Evolutionary conservation across 2,329 filamentous ascomycete species (phyloP).

Genomic region (Aspergillaceae sp.): DNA sequence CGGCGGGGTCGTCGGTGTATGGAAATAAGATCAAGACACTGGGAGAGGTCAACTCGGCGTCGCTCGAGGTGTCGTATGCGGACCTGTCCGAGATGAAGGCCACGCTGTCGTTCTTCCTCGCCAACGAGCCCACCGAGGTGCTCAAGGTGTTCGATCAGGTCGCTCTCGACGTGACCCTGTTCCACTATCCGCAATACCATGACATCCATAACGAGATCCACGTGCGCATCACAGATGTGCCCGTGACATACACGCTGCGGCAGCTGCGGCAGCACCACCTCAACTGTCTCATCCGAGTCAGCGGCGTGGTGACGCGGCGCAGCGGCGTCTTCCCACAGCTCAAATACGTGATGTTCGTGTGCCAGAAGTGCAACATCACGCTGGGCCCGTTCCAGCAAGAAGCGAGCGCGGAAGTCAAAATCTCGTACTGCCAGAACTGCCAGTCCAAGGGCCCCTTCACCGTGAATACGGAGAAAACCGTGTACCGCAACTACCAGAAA

Average conservation of each 20-base stretch:
- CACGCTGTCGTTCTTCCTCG: constrained; percentile 88
- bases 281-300: constrained; percentile 90
- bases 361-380: constrained; percentile 81
- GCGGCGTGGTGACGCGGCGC: constrained; percentile 86
- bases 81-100: constrained; percentile 86
- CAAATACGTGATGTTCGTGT: constrained; percentile 98
- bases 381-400: constrained; percentile 96
- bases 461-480: constrained; percentile 92
- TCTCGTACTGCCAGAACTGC: constrained; percentile 93
- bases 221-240: constrained; percentile 89
- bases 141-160: constrained; percentile 94
- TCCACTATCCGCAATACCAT: constrained; percentile 96
- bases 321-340: constrained; percentile 95
- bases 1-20: constrained; percentile 83
- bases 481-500: constrained; percentile 98
- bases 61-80: constrained; percentile 90
- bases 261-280: constrained; percentile 92
- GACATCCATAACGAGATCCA: constrained; percentile 97
- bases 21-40: constrained; percentile 87
- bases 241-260: constrained; percentile 87
- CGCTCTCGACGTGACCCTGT: constrained; percentile 88
- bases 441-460: constrained; percentile 92
- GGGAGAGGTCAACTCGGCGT: constrained; percentile 95
- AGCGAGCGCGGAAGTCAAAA: constrained; percentile 90
- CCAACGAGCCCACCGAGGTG: constrained; percentile 91